These are phyloP conservation scores for Knoxia roxburghii DNA, from an alignment of 257 asterid genomes.

Conservation along the genomic window DNA sequence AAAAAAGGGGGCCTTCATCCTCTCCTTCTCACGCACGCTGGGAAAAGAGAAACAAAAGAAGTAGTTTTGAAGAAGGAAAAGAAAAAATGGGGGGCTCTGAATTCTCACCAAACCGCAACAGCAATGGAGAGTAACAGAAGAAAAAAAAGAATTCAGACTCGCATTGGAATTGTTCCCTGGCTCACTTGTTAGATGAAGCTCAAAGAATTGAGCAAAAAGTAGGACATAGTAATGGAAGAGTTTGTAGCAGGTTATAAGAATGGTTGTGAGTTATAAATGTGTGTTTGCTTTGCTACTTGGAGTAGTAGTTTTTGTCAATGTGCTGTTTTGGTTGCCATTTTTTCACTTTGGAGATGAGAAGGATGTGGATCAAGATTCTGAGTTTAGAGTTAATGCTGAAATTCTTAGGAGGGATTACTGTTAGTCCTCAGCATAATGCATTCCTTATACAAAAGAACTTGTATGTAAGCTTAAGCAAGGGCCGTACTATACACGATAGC, in stretches of 20 bases:
- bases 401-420: conserved; percentile 85
- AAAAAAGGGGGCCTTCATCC: conserved; percentile 1
- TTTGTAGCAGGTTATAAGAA: conserved; percentile 36
- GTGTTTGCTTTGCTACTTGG: conserved; percentile 57
- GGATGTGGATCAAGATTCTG: conserved; percentile 72
- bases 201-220: conserved; percentile 36
- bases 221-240: conserved; percentile 16
- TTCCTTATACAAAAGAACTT: conserved; percentile 79
- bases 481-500: too few species aligned
- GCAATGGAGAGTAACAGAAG: conserved; percentile 38
- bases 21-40: conserved; percentile 17
- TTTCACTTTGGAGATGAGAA: conserved; percentile 43
- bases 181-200: conserved; percentile 47
- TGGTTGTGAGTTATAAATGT: conserved; percentile 54
- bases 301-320: conserved; percentile 58
- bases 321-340: conserved; percentile 71
- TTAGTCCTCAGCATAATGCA: conserved; percentile 76
- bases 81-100: conserved; percentile 25
- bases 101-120: conserved; percentile 35
- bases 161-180: conserved; percentile 45
- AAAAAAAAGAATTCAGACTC: conserved; percentile 27
- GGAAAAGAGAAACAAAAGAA: conserved; percentile 8
- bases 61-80: conserved; percentile 16
- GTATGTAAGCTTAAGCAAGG: too few species aligned
- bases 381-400: conserved; percentile 53